These are phyloP conservation scores for Capsicum rhomboideum DNA, from an alignment of 257 asterid species.

Conservation along the genomic window DNA sequence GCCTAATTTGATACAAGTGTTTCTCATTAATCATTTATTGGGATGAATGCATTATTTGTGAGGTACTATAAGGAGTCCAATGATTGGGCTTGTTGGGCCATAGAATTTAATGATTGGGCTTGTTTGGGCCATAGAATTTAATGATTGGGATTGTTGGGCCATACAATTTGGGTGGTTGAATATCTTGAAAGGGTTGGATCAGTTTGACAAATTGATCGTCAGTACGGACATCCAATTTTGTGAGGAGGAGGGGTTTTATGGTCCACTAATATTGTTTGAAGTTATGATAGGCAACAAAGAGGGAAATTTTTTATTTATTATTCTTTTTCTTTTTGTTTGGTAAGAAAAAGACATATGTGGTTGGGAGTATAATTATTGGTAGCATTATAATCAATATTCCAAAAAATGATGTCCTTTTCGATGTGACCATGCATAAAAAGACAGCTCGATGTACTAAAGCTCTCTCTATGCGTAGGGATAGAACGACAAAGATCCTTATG, in stretches of 20 bases:
- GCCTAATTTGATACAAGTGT: not conserved
- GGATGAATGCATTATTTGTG: not conserved
- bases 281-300: not conserved
- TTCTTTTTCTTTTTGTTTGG: not conserved
- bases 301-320: not conserved
- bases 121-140: no score
- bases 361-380: not conserved
- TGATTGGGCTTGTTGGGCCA: not conserved
- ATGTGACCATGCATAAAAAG: no score
- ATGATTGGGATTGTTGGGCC: no score
- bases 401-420: not conserved
- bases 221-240: not conserved
- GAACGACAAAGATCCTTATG: no score
- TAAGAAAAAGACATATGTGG: not conserved
- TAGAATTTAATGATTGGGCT: not conserved
- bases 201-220: no score
- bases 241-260: not conserved
- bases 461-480: no score
- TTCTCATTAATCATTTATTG: not conserved
- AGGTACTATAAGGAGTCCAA: not conserved
- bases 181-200: not conserved
- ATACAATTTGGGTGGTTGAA: no score
- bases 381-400: not conserved
- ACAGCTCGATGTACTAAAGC: no score
- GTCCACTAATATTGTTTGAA: not conserved